Percentiles rank a stretch among this genome's conserved stretches.
These are phyloP conservation scores for Leucosporidium scottii DNA, from an alignment of 768 basidiomycete genomes.

Conservation along the genomic window DNA sequence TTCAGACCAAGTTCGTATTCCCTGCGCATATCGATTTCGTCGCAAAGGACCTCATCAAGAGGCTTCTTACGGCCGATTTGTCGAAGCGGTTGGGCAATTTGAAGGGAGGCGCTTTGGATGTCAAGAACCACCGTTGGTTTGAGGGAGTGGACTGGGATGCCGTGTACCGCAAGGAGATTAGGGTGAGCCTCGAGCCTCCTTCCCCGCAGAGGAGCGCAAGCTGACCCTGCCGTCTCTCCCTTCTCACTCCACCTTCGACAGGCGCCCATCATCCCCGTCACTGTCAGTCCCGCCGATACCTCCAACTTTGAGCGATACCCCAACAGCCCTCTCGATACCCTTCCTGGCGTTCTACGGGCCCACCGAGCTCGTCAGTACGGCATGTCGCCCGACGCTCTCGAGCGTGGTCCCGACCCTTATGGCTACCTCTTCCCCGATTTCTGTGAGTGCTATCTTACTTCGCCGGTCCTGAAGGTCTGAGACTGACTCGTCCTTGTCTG, in stretches of 20 bases:
- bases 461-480: too few species aligned
- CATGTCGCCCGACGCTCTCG: slow-evolving; percentile 7
- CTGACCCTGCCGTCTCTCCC: not conserved
- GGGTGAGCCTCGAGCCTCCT: slow-evolving; percentile 49
- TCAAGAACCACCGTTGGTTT: slow-evolving; percentile 90
- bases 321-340: slow-evolving; percentile 6
- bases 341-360: slow-evolving; percentile 35
- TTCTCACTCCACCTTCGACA: slow-evolving; percentile 40
- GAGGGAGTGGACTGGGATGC: slow-evolving; percentile 66
- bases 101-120: slow-evolving; percentile 69
- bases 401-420: slow-evolving; percentile 25
- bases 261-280: slow-evolving; percentile 72
- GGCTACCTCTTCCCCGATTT: not conserved
- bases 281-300: slow-evolving; percentile 28
- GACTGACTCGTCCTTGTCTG: too few species aligned
- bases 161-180: slow-evolving; percentile 74
- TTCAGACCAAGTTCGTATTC: slow-evolving; percentile 80
- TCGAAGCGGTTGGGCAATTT: slow-evolving; percentile 86
- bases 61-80: slow-evolving; percentile 85
- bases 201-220: not conserved
- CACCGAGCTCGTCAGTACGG: slow-evolving; percentile 25
- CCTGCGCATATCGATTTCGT: slow-evolving; percentile 83
- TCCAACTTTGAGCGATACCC: slow-evolving; percentile 37
- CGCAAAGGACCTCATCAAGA: slow-evolving; percentile 78
- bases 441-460: too few species aligned